These are phyloP conservation scores for Podaxis pistillaris DNA, from an alignment of 768 basidiomycete species.

Conservation along the genomic window DNA sequence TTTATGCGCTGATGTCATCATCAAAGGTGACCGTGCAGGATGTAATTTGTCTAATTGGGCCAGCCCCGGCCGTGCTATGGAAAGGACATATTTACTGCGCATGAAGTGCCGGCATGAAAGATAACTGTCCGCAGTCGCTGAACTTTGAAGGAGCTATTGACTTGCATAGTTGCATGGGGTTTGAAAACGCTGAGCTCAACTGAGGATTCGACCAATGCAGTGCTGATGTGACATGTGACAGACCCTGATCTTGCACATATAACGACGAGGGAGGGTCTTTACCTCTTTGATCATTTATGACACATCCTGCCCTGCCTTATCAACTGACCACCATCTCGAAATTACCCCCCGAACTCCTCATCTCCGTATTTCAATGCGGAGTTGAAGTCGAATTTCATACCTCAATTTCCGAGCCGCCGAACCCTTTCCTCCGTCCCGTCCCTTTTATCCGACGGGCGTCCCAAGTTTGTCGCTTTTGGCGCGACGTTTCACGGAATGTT, in stretches of 20 bases:
- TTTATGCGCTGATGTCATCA: background rate
- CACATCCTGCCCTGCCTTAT: background rate
- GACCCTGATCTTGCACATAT: background rate
- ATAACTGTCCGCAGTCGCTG: no score
- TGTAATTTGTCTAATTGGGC: background rate
- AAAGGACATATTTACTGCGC: no score
- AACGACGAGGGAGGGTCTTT: background rate
- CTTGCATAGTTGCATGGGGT: no score
- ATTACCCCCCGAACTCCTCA: slow-evolving; percentile 5
- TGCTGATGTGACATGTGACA: background rate
- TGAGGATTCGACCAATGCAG: background rate
- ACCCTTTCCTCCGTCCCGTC: slow-evolving; percentile 2
- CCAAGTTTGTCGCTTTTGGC: slow-evolving; percentile 9
- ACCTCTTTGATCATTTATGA: background rate
- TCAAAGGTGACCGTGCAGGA: background rate
- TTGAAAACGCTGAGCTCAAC: background rate
- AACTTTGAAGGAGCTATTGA: no score
- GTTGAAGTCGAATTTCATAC: background rate
- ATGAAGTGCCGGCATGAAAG: no score
- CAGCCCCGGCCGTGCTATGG: background rate
- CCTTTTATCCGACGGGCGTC: slow-evolving; percentile 4
- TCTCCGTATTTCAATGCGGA: slow-evolving; percentile 2
- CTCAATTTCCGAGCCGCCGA: background rate
- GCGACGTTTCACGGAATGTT: background rate
- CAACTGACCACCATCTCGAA: slow-evolving; percentile 1